A percentile compares a stretch with the other conserved stretches of the same genome.
Conservation (phyloP, 75 land plant genomes). For the Gnetum montanum region DNA sequence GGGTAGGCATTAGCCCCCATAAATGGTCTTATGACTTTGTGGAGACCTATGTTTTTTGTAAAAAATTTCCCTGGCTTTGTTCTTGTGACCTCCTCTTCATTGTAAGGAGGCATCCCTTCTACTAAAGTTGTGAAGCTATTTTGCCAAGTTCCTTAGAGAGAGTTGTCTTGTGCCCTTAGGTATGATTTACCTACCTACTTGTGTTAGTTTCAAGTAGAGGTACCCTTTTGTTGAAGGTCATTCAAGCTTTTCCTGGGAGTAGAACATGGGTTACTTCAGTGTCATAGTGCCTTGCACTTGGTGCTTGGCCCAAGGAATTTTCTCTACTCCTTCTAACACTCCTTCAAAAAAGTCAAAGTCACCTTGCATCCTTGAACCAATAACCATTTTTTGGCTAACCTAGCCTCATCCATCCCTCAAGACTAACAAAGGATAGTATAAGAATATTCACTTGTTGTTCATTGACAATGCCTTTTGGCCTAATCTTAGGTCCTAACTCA, state of each 20-base stretch:
- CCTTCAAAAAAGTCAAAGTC: background rate
- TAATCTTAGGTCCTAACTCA: background rate
- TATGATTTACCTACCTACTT: background rate
- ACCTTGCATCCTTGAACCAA: background rate
- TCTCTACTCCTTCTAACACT: background rate
- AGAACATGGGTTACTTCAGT: background rate
- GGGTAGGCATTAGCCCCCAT: too few relatives aligned
- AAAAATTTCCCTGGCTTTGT: background rate
- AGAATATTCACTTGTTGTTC: constrained; percentile 13
- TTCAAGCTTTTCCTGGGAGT: background rate
- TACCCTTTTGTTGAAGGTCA: background rate
- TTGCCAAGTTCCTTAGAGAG: background rate
- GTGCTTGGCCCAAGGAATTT: background rate
- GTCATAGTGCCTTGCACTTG: background rate
- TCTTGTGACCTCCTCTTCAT: background rate
- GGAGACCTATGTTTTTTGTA: background rate
- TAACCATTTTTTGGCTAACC: background rate
- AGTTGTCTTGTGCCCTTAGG: background rate
- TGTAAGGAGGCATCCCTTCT: too few relatives aligned
- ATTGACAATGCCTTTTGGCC: background rate
- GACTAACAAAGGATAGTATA: constrained; percentile 23
- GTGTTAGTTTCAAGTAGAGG: background rate
- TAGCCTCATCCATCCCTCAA: constrained; percentile 20
- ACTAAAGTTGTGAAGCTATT: background rate
- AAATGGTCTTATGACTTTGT: background rate